A percentile compares a stretch with the other conserved stretches of the same genome.
These are phyloP conservation scores for Leccinum imitatum DNA, from an alignment of 768 basidiomycete species.

Conservation along the genomic window DNA sequence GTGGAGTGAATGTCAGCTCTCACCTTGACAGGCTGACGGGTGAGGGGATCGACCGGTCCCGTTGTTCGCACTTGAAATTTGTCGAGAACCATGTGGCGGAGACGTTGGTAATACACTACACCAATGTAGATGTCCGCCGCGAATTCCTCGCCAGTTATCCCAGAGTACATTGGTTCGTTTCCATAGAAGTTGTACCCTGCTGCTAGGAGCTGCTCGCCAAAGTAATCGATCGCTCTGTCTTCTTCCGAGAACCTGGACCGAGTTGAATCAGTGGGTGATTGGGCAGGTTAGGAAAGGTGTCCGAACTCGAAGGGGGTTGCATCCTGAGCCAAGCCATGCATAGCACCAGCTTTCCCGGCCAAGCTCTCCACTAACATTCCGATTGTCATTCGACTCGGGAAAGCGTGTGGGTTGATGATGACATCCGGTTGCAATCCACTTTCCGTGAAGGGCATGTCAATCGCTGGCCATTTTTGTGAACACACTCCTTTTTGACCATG, in stretches of 20 bases:
- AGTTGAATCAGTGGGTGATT: slow-evolving; percentile 11
- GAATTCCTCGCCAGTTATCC: slow-evolving; percentile 98
- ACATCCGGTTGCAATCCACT: slow-evolving; percentile 99
- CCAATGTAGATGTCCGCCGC: slow-evolving; percentile 98
- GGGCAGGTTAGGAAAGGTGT: not conserved
- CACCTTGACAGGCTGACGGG: slow-evolving; percentile 96
- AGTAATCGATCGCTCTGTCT: slow-evolving; percentile 97
- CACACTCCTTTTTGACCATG: slow-evolving; percentile 99
- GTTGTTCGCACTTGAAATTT: slow-evolving; percentile 99
- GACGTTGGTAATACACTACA: slow-evolving; percentile 96
- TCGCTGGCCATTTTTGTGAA: slow-evolving; percentile 96
- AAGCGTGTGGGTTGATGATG: slow-evolving; percentile 99
- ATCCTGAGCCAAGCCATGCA: slow-evolving; percentile 98
- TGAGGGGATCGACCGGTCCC: slow-evolving; percentile 93
- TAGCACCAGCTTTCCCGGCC: slow-evolving; percentile 98
- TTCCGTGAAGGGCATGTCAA: slow-evolving; percentile 99
- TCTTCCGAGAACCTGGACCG: slow-evolving; percentile 81
- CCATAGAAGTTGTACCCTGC: slow-evolving; percentile 99
- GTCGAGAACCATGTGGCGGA: slow-evolving; percentile 99
- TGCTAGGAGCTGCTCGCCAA: slow-evolving; percentile 89
- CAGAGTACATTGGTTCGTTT: slow-evolving; percentile 99
- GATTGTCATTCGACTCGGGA: slow-evolving; percentile 99
- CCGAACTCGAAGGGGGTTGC: slow-evolving; percentile 96
- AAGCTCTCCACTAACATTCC: slow-evolving; percentile 99
- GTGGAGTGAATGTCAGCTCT: slow-evolving; percentile 13